Conservation (phyloP, 148 eudicot species). For the Vaccinium darrowii region DNA sequence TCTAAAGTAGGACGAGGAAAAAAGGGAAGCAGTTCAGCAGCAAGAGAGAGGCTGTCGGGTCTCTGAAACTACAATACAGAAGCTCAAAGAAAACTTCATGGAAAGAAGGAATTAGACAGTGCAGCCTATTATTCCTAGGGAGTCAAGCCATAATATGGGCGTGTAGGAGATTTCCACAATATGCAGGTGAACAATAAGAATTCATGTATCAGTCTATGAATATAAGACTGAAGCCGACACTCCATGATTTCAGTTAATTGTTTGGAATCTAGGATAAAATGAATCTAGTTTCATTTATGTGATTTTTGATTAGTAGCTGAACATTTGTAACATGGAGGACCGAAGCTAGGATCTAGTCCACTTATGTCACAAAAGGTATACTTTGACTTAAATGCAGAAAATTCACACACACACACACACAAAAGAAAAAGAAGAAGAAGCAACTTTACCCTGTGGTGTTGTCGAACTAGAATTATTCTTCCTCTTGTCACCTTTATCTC, state of each 20-base stretch:
- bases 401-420: no score
- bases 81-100: neutral
- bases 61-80: neutral
- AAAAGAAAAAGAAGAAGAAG: neutral
- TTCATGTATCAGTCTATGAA: neutral
- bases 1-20: neutral
- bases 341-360: neutral
- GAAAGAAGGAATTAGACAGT: neutral
- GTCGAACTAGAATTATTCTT: neutral
- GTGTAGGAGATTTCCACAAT: neutral
- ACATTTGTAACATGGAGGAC: neutral
- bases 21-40: neutral
- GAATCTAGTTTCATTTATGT: neutral
- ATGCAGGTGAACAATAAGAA: neutral
- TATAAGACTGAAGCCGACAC: neutral
- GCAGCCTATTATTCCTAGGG: neutral
- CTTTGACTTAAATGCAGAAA: neutral
- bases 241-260: neutral
- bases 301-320: neutral
- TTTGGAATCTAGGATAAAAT: neutral
- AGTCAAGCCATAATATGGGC: neutral
- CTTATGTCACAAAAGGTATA: neutral
- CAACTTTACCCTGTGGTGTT: neutral
- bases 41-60: neutral
- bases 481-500: neutral